phyloP scores from a whole-genome alignment of 345 rosid species.

The Carallia brachiata region DNA sequence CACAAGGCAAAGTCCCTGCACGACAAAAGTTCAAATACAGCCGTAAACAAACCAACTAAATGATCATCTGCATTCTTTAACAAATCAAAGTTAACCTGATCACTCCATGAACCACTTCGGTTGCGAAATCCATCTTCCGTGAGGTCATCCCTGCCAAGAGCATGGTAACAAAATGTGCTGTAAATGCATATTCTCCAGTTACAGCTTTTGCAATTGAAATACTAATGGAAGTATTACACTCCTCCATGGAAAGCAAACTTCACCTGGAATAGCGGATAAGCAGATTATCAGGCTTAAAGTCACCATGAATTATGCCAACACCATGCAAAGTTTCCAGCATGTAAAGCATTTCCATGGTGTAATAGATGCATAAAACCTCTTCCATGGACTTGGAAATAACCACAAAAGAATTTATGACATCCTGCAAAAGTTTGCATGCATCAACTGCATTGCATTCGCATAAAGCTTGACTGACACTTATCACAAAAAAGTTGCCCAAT shows the following conservation, averaged over 20 bases:
- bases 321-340: conserved; percentile 85
- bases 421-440: conserved; percentile 45
- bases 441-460: conserved; percentile 6
- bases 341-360: conserved; percentile 83
- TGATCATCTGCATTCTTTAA: background rate
- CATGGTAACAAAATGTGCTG: background rate
- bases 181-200: too few species aligned
- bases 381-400: conserved; percentile 83
- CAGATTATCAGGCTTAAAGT: conserved; percentile 94
- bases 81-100: conserved; percentile 51
- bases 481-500: background rate
- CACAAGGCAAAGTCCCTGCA: conserved; percentile 91
- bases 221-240: background rate
- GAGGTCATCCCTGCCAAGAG: conserved; percentile 55
- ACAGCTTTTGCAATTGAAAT: background rate
- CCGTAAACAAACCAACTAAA: conserved; percentile 8
- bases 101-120: conserved; percentile 62
- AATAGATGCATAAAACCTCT: conserved; percentile 82
- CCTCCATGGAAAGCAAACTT: conserved; percentile 8
- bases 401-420: conserved; percentile 76
- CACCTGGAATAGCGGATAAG: conserved; percentile 78
- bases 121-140: conserved; percentile 50
- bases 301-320: conserved; percentile 92
- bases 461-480: background rate
- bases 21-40: conserved; percentile 8